A percentile compares a stretch with the other conserved stretches of the same genome.
phyloP scores from a whole-genome alignment of 176 grass and related monocot genomes.

The Calamus simplicifolius region DNA sequence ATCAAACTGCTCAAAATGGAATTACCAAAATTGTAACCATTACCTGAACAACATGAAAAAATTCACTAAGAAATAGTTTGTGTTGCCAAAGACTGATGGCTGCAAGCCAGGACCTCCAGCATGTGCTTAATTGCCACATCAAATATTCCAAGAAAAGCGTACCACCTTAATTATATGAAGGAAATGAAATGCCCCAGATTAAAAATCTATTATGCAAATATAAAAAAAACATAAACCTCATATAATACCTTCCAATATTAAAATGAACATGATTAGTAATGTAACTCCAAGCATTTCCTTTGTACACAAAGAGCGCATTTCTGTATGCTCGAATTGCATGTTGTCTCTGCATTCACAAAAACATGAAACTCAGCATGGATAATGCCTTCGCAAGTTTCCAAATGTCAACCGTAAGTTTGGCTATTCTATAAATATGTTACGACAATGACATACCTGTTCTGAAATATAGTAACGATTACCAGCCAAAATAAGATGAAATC shows the following conservation, averaged over 20 bases:
- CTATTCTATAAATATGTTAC: neutral
- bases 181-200: slow-evolving; percentile 9
- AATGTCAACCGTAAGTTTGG: slow-evolving; percentile 12
- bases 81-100: slow-evolving; percentile 69
- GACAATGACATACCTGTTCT: slow-evolving; percentile 62
- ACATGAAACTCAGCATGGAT: slow-evolving; percentile 15
- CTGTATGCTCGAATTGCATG: slow-evolving; percentile 86
- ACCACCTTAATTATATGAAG: slow-evolving; percentile 61
- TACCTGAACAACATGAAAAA: slow-evolving; percentile 98
- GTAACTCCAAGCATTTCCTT: slow-evolving; percentile 90
- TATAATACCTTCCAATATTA: slow-evolving; percentile 89
- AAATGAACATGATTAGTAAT: slow-evolving; percentile 98
- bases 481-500: slow-evolving; percentile 96
- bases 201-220: slow-evolving; percentile 9
- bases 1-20: neutral
- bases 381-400: slow-evolving; percentile 12
- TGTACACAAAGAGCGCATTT: slow-evolving; percentile 91
- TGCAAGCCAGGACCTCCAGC: slow-evolving; percentile 87
- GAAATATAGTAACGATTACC: slow-evolving; percentile 80
- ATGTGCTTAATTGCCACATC: slow-evolving; percentile 92
- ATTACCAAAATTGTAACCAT: slow-evolving; percentile 7
- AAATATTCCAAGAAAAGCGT: slow-evolving; percentile 80
- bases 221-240: slow-evolving; percentile 3
- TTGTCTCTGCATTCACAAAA: slow-evolving; percentile 59
- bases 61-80: slow-evolving; percentile 85